Base-by-base conservation (phyloP, 2,329 filamentous ascomycete species). In the Tolypocladium sp. region DNA sequence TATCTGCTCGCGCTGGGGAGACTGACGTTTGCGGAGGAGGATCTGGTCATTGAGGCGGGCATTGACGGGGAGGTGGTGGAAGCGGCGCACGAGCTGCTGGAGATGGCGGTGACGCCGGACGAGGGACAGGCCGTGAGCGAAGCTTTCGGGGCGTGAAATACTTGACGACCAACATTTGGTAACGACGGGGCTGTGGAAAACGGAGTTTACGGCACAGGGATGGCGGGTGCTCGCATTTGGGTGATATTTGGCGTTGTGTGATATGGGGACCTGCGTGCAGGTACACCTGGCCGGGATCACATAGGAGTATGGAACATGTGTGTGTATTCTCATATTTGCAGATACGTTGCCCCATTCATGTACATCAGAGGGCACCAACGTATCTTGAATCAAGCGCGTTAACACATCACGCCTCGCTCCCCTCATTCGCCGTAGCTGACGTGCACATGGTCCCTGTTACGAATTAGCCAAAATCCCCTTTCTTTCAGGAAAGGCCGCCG, bases 1-100 rank as follows among this genome's bases (percentile, higher is more conserved):
- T 93, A 95, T 67, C 77, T 95, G 1, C 83, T 97, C 12, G 85
- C 86, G 2, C 76, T 99, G 52, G 92, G 91, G 0, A 77, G 93
- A 49, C 76, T 97, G n/a, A 91, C 90, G 0, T 97, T 96, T 70
- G 87, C 85, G 7, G 84, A 86, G 56, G 91, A 96, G 62, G 88
- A 91, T 37, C 73, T 90, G 10, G 82, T 94, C 13, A 79, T 95
- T 35, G 92, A 97, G 72, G 78, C 80, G 1, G 87, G 87, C 0
- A 88, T 96, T 57, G 88, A 89, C 41, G 83, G 88, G 35, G 90
- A 91, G 63, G 90, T 91, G 1, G 84, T 88, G 1, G 90, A 93
- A 63, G 86, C 88, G 72, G 93, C 94, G 4, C 87, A 93, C 65
- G 85, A 89, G 67, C 77, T 99, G 62, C 73, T 97, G 44, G 91